Percentiles rank a stretch among this genome's conserved stretches.
Conservation (phyloP, 208 protist genomes). For the Naegleria gruberi region DNA sequence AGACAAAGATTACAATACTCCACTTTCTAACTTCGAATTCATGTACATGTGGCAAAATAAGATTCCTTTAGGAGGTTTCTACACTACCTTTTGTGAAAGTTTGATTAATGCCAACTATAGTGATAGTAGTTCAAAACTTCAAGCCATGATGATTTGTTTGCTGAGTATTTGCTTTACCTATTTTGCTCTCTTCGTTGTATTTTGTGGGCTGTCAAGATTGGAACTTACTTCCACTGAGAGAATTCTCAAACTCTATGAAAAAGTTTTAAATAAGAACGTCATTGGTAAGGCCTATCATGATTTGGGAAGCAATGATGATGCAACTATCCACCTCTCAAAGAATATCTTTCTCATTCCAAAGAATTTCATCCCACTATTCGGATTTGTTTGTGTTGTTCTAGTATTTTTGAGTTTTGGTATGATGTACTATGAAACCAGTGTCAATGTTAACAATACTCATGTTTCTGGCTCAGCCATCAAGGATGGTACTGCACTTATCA, state of each 20-base stretch:
- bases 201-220: neutral
- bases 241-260: neutral
- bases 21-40: neutral
- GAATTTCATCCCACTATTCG: neutral
- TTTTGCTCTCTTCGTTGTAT: neutral
- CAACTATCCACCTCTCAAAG: neutral
- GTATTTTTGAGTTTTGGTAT: neutral
- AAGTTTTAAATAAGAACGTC: neutral
- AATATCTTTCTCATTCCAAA: neutral
- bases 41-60: neutral
- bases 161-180: neutral
- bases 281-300: neutral
- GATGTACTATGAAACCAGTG: neutral
- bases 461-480: neutral
- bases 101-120: neutral
- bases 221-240: neutral
- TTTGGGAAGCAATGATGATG: neutral
- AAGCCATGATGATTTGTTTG: neutral
- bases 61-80: neutral
- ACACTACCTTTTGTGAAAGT: neutral
- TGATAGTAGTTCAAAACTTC: neutral
- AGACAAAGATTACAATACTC: neutral
- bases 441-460: neutral
- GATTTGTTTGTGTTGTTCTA: neutral
- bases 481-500: neutral